phyloP scores from a whole-genome alignment of 2,329 filamentous ascomycete species.

The Verticillium albo-atrum region DNA sequence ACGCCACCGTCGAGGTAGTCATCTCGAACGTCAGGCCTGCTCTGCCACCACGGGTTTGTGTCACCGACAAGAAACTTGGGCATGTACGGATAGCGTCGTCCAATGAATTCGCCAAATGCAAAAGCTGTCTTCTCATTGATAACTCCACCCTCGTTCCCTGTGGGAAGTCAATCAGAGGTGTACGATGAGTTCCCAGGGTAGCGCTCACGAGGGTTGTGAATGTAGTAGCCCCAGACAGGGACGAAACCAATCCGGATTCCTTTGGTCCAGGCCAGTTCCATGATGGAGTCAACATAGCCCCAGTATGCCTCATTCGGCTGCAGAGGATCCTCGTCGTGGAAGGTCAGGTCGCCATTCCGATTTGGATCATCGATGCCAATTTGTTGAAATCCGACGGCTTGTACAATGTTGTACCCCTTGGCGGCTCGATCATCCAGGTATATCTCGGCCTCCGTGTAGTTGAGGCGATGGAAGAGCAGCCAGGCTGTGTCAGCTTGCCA shows the following conservation, averaged over 20 bases:
- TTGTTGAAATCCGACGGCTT: constrained; percentile 12
- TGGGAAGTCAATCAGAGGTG: not conserved
- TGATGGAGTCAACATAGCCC: constrained; percentile 6
- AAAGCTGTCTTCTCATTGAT: constrained; percentile 10
- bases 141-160: constrained; percentile 3
- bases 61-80: constrained; percentile 17
- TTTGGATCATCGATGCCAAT: constrained; percentile 5
- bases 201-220: not conserved
- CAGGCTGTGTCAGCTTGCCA: constrained; percentile 9
- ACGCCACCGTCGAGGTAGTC: constrained; percentile 14
- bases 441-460: not conserved
- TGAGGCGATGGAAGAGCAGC: constrained; percentile 3
- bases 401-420: constrained; percentile 1
- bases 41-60: constrained; percentile 16
- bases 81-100: constrained; percentile 16
- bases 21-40: constrained; percentile 14
- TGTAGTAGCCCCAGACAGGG: constrained; percentile 8
- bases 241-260: constrained; percentile 10
- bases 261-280: constrained; percentile 10
- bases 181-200: not conserved
- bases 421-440: not conserved
- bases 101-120: constrained; percentile 16
- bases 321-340: constrained; percentile 5
- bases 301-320: constrained; percentile 11
- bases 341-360: constrained; percentile 8